Percentiles rank a stretch among this genome's conserved stretches.
These are phyloP conservation scores for Gossypium schwendimanii DNA, from an alignment of 441 rosid species.

Conservation along the genomic window DNA sequence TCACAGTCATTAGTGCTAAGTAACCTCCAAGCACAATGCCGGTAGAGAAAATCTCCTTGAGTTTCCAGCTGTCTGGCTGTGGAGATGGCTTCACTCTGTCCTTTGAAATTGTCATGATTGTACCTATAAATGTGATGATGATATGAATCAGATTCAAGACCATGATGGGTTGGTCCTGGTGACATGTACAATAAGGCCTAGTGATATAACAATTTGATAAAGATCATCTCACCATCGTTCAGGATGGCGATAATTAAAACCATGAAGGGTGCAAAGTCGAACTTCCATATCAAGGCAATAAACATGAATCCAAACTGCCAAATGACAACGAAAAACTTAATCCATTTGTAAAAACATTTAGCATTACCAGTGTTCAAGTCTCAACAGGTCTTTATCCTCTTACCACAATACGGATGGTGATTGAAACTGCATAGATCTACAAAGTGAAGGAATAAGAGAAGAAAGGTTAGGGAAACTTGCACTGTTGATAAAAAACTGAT, in stretches of 20 bases:
- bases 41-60: constrained; percentile 67
- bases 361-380: background rate
- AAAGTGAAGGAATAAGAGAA: constrained; percentile 10
- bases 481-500: background rate
- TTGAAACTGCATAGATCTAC: constrained; percentile 91
- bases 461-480: background rate
- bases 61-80: constrained; percentile 85
- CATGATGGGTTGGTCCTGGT: constrained; percentile 22
- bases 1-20: constrained; percentile 74
- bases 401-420: constrained; percentile 86
- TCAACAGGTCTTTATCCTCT: constrained; percentile 18
- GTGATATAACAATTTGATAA: background rate
- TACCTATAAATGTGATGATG: constrained; percentile 33
- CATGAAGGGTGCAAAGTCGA: constrained; percentile 86
- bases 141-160: constrained; percentile 19
- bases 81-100: constrained; percentile 90
- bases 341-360: background rate
- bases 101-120: constrained; percentile 90
- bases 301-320: constrained; percentile 89
- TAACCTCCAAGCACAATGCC: constrained; percentile 82
- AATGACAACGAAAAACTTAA: background rate
- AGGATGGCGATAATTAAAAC: constrained; percentile 78
- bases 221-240: constrained; percentile 61
- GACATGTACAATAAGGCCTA: background rate
- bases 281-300: constrained; percentile 83